phyloP scores from a whole-genome alignment of 768 basidiomycete species.

The Kwoniella heveanensis region DNA sequence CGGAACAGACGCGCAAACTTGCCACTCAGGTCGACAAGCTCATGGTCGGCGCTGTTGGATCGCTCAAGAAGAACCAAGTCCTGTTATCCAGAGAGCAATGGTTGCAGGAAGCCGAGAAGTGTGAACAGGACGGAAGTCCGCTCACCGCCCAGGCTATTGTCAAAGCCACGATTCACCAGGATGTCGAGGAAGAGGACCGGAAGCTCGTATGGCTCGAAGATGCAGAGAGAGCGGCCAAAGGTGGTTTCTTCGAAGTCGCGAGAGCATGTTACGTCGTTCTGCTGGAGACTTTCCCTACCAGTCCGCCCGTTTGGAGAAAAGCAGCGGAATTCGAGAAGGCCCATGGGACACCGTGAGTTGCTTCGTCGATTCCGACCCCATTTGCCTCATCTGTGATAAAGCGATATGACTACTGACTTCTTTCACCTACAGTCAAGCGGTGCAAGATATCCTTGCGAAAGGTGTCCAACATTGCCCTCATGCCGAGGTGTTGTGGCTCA shows the following conservation, averaged over 20 bases:
- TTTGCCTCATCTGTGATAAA: neutral
- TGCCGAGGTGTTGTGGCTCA: slow-evolving; percentile 94
- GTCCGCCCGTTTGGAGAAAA: slow-evolving; percentile 78
- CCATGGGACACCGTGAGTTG: slow-evolving; percentile 73
- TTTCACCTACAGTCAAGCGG: slow-evolving; percentile 64
- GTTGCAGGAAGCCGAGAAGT: slow-evolving; percentile 91
- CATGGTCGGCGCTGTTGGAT: slow-evolving; percentile 79
- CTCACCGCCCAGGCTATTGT: slow-evolving; percentile 91
- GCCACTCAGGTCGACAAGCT: slow-evolving; percentile 83
- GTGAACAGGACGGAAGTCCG: slow-evolving; percentile 80
- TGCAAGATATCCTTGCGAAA: slow-evolving; percentile 76
- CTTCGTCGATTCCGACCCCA: no score
- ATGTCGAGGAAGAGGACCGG: slow-evolving; percentile 91
- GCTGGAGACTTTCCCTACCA: slow-evolving; percentile 84
- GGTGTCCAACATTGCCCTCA: slow-evolving; percentile 91
- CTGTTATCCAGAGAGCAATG: slow-evolving; percentile 88
- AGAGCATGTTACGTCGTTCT: slow-evolving; percentile 88
- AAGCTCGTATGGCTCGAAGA: slow-evolving; percentile 88
- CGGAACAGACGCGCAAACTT: slow-evolving; percentile 57
- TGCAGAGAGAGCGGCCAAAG: slow-evolving; percentile 76
- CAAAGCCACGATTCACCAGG: slow-evolving; percentile 89
- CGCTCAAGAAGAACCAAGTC: slow-evolving; percentile 79
- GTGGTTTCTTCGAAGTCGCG: slow-evolving; percentile 77
- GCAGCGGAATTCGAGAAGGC: slow-evolving; percentile 92
- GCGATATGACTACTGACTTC: slow-evolving; percentile 7